Evolutionary conservation across 2,329 filamentous ascomycete genomes (phyloP).

Genomic region (Fusarium denticulatum): DNA sequence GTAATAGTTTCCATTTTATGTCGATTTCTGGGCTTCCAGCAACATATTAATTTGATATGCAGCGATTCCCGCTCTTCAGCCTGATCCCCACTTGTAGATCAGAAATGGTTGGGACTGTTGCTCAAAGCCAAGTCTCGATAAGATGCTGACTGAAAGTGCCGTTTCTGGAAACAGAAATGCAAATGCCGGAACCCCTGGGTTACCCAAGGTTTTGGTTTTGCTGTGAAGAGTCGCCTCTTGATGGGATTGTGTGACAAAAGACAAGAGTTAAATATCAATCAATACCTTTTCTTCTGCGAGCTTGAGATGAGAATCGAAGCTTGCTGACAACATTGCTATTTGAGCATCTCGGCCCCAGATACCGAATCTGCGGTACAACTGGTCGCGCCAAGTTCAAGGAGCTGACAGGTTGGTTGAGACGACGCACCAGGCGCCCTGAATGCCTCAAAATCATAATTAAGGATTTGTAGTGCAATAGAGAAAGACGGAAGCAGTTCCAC

Average conservation of each 20-base stretch:
- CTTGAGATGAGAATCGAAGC: constrained; percentile 46
- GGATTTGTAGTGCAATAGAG: background rate
- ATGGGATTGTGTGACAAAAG: background rate
- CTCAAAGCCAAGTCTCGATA: background rate
- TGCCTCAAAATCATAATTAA: constrained; percentile 41
- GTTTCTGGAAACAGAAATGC: background rate
- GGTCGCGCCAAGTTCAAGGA: constrained; percentile 30
- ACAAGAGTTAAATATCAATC: constrained; percentile 20
- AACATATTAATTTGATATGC: background rate
- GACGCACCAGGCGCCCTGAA: constrained; percentile 43
- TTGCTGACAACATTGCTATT: constrained; percentile 13
- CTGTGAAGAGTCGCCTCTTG: background rate
- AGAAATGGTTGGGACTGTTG: background rate
- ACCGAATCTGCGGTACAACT: constrained; percentile 17
- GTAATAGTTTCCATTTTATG: background rate
- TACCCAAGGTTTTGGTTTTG: background rate
- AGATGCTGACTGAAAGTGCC: background rate
- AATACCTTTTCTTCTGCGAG: constrained; percentile 43
- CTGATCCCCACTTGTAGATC: background rate
- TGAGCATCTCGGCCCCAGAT: constrained; percentile 32
- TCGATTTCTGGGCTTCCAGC: background rate
- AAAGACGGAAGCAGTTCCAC: background rate
- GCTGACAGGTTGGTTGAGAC: constrained; percentile 31
- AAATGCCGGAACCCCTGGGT: background rate
- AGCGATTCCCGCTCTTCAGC: background rate